Base-by-base conservation (phyloP, 2,329 filamentous ascomycete genomes). In the Chrysoporthe puriensis region DNA sequence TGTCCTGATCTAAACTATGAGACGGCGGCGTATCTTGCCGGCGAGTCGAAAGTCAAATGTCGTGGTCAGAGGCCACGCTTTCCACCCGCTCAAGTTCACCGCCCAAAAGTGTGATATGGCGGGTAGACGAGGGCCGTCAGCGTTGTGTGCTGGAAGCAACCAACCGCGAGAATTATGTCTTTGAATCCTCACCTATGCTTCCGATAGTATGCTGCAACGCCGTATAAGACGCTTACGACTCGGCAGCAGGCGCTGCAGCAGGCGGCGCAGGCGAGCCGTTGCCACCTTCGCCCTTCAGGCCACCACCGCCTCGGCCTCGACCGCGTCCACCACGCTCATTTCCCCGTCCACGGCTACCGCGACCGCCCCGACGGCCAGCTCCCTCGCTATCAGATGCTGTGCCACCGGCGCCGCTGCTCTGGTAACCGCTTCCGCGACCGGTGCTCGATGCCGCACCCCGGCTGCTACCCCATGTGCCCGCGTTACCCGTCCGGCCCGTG, bases 351-450 rank as follows among this genome's bases (percentile, higher is more conserved):
- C 86, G 82, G 18, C 87, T 87, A 59, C 87, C 81, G 59, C 88
- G 85, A 32, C 84, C 84, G 63, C 83, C 83, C 13, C 86, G 84
- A 70, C 85, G 82, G 67, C 83, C 86, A 67, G 81, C 79, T 40
- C 84, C 86, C 74, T 88, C 87, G 46, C 86, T 87, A 71, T 88
- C 90, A 75, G 89, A 91, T 69, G 92, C 90, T 71, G 94, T 92
- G 73, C 90, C 92, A 69, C 90, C 94, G 68, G 92, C 93, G 64
- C 89, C 92, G 66, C 91, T 92, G 75, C 93, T 96, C 73, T 93
- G 90, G 82, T 97, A 97, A 69, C 93, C 93, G 73, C 91, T 91
- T 67, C 86, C 86, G 59, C 81, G 79, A 66, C 78, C 79, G 62
- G 80, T 79, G n/a, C 82, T 77, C 71, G 84, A 83, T 40, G 82